Percentiles rank a stretch among this genome's conserved stretches.
These are phyloP conservation scores for Lactifluus subvellereus DNA, from an alignment of 768 basidiomycete genomes.

Conservation along the genomic window DNA sequence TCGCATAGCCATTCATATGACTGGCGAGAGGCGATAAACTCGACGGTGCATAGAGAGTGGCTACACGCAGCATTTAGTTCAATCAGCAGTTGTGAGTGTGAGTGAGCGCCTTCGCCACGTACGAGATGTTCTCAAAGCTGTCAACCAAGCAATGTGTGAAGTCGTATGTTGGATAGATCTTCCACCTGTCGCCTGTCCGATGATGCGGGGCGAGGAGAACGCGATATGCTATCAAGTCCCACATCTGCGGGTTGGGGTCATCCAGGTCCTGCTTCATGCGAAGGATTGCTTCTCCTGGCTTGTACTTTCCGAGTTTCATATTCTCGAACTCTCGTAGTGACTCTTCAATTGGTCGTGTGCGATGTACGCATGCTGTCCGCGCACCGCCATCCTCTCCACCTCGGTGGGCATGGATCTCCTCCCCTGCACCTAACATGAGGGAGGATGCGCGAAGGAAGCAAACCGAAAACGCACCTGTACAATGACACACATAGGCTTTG, in stretches of 20 bases:
- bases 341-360: conserved; percentile 78
- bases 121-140: conserved; percentile 99
- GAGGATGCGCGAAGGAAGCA: neutral
- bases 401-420: conserved; percentile 84
- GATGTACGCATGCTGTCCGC: conserved; percentile 81
- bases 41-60: conserved; percentile 93
- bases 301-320: conserved; percentile 89
- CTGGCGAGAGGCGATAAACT: conserved; percentile 92
- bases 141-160: conserved; percentile 98
- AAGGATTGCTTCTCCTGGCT: conserved; percentile 86
- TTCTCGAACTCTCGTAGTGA: conserved; percentile 82
- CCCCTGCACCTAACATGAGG: conserved; percentile 47
- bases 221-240: conserved; percentile 96
- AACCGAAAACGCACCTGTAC: conserved; percentile 64
- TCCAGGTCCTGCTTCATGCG: conserved; percentile 96
- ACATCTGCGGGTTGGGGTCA: conserved; percentile 97
- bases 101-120: conserved; percentile 33
- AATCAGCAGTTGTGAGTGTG: neutral
- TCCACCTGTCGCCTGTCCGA: conserved; percentile 90
- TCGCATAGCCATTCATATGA: conserved; percentile 99
- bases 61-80: conserved; percentile 37
- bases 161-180: conserved; percentile 97
- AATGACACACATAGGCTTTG: conserved; percentile 94
- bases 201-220: conserved; percentile 89
- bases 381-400: conserved; percentile 78